These are phyloP conservation scores for Huiozyma sinensis DNA, from an alignment of 805 yeast genomes.

Conservation along the genomic window DNA sequence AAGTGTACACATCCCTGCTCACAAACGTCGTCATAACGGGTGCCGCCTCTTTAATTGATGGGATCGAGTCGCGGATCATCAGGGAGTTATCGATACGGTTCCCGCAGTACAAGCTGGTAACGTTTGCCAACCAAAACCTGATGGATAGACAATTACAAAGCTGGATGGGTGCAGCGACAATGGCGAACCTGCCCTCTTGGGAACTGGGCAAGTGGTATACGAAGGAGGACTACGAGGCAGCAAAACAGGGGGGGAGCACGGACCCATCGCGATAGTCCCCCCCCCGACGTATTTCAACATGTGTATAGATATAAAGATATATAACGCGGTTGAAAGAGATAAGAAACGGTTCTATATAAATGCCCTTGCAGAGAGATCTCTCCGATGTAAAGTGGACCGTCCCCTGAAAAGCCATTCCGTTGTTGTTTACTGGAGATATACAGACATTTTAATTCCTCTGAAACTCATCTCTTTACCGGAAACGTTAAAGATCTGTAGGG, in stretches of 20 bases:
- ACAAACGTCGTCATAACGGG: conserved; percentile 75
- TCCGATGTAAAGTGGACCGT: too few relatives aligned
- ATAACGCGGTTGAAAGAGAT: too few relatives aligned
- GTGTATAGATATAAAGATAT: too few relatives aligned
- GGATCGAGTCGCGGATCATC: conserved; percentile 68
- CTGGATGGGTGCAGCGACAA: conserved; percentile 66
- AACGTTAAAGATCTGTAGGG: too few relatives aligned
- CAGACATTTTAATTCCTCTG: background rate
- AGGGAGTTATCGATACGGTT: conserved; percentile 57
- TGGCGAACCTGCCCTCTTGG: conserved; percentile 24
- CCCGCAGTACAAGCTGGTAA: conserved; percentile 75
- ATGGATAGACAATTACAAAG: conserved; percentile 65
- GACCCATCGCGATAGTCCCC: too few relatives aligned
- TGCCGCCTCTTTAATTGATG: conserved; percentile 64
- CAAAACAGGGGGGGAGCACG: background rate
- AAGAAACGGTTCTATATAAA: too few relatives aligned
- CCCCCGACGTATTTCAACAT: too few relatives aligned
- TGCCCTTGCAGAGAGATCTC: too few relatives aligned
- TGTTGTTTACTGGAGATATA: background rate
- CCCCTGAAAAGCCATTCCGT: too few relatives aligned
- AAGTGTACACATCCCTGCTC: conserved; percentile 20
- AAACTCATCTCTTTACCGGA: too few relatives aligned
- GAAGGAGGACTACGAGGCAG: conserved; percentile 11
- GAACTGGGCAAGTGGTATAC: conserved; percentile 23
- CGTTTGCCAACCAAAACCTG: conserved; percentile 72